Percentiles rank a stretch among this genome's conserved stretches.
Conservation (phyloP, 2,329 filamentous ascomycete genomes). For the Apiospora sp. region DNA sequence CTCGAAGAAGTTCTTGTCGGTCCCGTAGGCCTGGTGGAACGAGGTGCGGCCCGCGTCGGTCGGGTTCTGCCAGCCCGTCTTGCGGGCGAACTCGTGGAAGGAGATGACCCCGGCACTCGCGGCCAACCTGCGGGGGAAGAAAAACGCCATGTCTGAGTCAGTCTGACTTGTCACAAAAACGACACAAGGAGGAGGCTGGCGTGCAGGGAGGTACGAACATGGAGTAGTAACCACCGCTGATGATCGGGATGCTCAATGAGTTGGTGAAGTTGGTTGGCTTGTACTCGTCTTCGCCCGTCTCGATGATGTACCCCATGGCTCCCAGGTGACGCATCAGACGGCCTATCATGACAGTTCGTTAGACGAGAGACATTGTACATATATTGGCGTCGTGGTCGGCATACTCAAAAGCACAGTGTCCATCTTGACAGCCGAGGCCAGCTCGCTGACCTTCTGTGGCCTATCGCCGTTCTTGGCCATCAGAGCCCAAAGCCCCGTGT, state of each 20-base stretch:
- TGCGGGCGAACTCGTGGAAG: conserved; percentile 26
- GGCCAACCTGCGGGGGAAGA: conserved; percentile 18
- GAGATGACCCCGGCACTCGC: conserved; percentile 6
- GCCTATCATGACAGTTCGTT: conserved; percentile 13
- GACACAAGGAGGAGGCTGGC: not conserved
- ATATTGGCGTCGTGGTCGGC: conserved; percentile 17
- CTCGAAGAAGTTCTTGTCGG: conserved; percentile 45
- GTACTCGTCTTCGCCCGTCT: conserved; percentile 31
- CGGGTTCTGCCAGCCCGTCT: conserved; percentile 28
- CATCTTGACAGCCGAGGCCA: conserved; percentile 41
- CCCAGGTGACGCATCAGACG: conserved; percentile 33
- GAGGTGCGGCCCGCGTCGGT: conserved; percentile 27
- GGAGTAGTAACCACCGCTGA: conserved; percentile 4
- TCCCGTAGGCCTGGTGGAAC: conserved; percentile 43
- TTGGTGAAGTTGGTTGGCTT: conserved; percentile 29
- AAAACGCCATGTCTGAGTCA: conserved; percentile 10
- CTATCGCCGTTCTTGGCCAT: conserved; percentile 42
- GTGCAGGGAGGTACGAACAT: conserved; percentile 4
- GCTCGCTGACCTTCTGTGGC: conserved; percentile 42
- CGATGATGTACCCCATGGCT: conserved; percentile 31
- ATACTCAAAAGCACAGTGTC: conserved; percentile 40
- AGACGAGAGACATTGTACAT: not conserved
- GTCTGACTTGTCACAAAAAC: not conserved
- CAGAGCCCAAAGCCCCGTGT: conserved; percentile 45
- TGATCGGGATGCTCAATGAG: conserved; percentile 19